Evolutionary conservation across 441 rosid species (phyloP).

Genomic region (Monsonia emarginata): DNA sequence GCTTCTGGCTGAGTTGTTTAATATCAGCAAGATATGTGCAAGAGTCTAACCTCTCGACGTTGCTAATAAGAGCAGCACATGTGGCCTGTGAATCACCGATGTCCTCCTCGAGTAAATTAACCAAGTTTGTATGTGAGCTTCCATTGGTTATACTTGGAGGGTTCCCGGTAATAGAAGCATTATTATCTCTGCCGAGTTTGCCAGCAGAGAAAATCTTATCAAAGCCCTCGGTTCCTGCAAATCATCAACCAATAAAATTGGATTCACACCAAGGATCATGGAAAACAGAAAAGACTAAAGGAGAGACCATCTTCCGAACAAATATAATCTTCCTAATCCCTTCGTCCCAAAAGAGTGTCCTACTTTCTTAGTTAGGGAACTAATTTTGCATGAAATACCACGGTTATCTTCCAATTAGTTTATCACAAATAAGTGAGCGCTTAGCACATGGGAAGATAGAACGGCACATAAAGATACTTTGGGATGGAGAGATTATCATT

Average conservation of each 20-base stretch:
- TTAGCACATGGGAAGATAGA: no score
- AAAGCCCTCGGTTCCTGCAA: conserved; percentile 72
- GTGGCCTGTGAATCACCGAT: conserved; percentile 48
- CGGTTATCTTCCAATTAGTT: no score
- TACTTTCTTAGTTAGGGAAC: no score
- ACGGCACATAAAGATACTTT: no score
- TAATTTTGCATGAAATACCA: no score
- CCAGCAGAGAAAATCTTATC: conserved; percentile 60
- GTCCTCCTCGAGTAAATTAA: conserved; percentile 64
- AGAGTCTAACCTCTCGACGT: conserved; percentile 31
- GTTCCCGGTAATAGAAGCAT: conserved; percentile 28
- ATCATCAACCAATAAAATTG: conserved; percentile 4
- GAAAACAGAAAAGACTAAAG: background rate
- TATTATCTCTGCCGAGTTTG: conserved; percentile 33
- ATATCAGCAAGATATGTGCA: conserved; percentile 27
- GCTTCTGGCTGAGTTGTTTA: conserved; percentile 50
- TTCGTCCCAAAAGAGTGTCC: no score
- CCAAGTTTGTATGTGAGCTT: conserved; percentile 16
- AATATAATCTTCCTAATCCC: no score
- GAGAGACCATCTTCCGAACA: no score
- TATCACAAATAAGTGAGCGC: no score
- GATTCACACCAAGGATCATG: background rate
- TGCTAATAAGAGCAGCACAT: conserved; percentile 41
- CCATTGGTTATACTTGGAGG: conserved; percentile 27
- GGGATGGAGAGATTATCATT: no score